Percentiles rank a stretch among this genome's conserved stretches.
Conservation (phyloP, 2,329 filamentous ascomycete genomes). For the Diaporthe amygdali region DNA sequence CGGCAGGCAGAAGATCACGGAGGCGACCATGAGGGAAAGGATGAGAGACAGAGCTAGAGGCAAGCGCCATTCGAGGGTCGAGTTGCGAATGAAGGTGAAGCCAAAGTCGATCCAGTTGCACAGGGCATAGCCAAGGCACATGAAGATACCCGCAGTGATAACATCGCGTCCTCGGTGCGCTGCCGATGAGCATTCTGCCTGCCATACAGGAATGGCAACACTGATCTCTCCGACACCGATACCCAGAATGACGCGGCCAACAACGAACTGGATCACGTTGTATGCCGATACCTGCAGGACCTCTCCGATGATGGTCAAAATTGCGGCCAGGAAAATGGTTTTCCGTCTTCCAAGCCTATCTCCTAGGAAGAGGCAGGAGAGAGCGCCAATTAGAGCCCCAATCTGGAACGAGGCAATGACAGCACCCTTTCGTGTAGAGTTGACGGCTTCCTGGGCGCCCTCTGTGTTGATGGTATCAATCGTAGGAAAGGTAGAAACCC, state of each 20-base stretch:
- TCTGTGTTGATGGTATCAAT: conserved; percentile 51
- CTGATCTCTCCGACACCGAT: conserved; percentile 49
- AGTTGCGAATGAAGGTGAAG: conserved; percentile 23
- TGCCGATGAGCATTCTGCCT: conserved; percentile 30
- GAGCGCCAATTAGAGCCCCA: conserved; percentile 30
- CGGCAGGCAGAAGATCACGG: conserved; percentile 21
- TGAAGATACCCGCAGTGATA: conserved; percentile 29
- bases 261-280: conserved; percentile 51
- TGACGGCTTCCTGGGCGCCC: conserved; percentile 46
- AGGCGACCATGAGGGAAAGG: conserved; percentile 22
- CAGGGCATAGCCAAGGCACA: conserved; percentile 24
- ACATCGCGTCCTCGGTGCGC: conserved; percentile 29
- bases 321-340: conserved; percentile 52
- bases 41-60: conserved; percentile 23
- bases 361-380: conserved; percentile 38
- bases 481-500: conserved; percentile 48
- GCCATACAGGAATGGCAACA: conserved; percentile 49
- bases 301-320: conserved; percentile 56
- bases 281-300: conserved; percentile 53
- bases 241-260: conserved; percentile 58
- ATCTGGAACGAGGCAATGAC: conserved; percentile 29
- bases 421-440: conserved; percentile 37
- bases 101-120: conserved; percentile 28
- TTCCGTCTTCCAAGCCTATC: conserved; percentile 55
- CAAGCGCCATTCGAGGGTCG: conserved; percentile 25